Evolutionary conservation across 495 filamentous ascomycete species (phyloP), one percentile per base, ranked within the genome.

Genomic region (Xylaria castorea): DNA sequence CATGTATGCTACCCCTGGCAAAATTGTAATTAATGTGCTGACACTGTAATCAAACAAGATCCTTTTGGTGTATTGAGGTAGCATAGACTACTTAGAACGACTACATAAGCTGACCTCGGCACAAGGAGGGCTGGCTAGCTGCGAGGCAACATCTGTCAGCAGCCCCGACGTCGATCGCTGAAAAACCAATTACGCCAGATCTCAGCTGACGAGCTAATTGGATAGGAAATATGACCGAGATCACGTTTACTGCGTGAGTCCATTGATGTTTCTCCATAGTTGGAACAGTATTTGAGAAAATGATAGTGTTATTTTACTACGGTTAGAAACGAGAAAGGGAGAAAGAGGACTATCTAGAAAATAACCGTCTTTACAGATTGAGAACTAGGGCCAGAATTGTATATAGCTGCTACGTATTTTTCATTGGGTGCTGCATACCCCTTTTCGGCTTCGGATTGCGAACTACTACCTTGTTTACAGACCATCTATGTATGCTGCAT

Each of bases 401-500:
- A 9, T 16, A 34, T 7, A 5, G 36, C 38, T 64, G 38, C 38
- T 14, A 22, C 7, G 22, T 22, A 64, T 44, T 4, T 30, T 65
- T 63, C 30, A 63, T 63, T 63, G 38, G 38, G 38, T 16, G n/a
- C 36, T 48, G 42, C 14, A 48, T 30, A 11, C 38, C 20, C 18
- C 27, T 32, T 53, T 22, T 36, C 46, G 32, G 46, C 18, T 67
- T 67, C 64, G 64, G 64, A 51, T 38, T 53, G 64, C 64, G 64
- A 67, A 67, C 18, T 16, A 51, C 30, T 36, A 50, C 40, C 25
- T 27, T 34, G 27, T 11, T 1, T 53, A 14, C 11, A 27, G 50
- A 25, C 22, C 22, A 27, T 22, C 50, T 53, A 53, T 53, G 7
- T 53, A 53, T 53, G 7, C 22, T 51, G 27, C 50, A 27, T 53